These are phyloP conservation scores for Colletotrichum higginsianum DNA, from an alignment of 2,329 filamentous ascomycete species.

Conservation along the genomic window DNA sequence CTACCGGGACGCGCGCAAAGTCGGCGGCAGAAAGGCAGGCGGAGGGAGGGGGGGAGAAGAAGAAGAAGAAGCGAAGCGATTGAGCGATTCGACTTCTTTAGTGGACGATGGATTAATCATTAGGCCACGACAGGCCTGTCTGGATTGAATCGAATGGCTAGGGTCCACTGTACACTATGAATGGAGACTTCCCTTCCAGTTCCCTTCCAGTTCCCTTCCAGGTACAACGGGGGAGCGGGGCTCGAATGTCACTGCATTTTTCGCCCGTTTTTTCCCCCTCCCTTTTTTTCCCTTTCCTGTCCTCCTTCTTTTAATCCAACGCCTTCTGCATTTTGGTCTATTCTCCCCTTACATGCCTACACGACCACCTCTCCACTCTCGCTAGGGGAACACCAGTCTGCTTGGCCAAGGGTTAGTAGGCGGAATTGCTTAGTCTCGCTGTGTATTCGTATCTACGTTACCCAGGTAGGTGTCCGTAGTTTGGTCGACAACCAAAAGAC, in stretches of 20 bases:
- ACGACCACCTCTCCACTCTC: background rate
- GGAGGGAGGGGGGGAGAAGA: background rate
- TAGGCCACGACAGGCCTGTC: constrained; percentile 16
- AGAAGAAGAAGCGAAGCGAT: background rate
- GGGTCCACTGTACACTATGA: background rate
- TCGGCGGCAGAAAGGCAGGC: constrained; percentile 12
- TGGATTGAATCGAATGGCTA: constrained; percentile 5
- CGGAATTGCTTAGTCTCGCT: too few species aligned
- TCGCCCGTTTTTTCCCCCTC: too few species aligned
- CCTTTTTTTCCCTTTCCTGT: background rate
- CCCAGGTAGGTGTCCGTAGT: too few species aligned
- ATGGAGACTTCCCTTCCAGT: background rate
- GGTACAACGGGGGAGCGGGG: too few species aligned
- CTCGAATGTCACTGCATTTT: background rate
- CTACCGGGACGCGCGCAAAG: constrained; percentile 5
- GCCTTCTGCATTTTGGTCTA: background rate
- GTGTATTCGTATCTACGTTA: too few species aligned
- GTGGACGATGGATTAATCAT: background rate
- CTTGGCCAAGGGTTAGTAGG: background rate
- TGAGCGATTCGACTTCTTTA: background rate
- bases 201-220: too few species aligned
- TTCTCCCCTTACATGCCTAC: background rate
- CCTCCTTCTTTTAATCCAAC: background rate
- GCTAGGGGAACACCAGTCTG: background rate
- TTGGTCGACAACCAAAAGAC: background rate